Percentiles rank a stretch among this genome's conserved stretches.
phyloP scores from a whole-genome alignment of 495 filamentous ascomycete species.

The Lophium mytilinum region DNA sequence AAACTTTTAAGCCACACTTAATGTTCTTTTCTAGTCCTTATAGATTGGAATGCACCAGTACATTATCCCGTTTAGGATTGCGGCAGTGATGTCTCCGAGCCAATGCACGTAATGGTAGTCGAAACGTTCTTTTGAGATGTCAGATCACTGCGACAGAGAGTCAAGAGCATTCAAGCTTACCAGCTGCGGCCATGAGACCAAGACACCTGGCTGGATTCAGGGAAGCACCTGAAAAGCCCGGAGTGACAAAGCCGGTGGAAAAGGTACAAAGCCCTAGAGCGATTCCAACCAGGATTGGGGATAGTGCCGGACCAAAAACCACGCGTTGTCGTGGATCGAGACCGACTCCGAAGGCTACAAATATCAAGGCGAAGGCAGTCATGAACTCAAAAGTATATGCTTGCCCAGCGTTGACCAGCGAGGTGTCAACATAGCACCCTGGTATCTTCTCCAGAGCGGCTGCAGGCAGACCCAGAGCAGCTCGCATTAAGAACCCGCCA shows the following conservation, averaged over 20 bases:
- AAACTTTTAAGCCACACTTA: not conserved
- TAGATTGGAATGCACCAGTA: constrained; percentile 22
- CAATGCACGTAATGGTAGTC: constrained; percentile 21
- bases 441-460: constrained; percentile 1
- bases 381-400: constrained; percentile 20
- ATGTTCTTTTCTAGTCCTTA: not conserved
- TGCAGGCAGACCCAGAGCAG: constrained; percentile 1
- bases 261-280: constrained; percentile 41
- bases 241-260: constrained; percentile 37
- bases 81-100: constrained; percentile 18
- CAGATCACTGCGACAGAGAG: too few species aligned
- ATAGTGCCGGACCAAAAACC: constrained; percentile 44
- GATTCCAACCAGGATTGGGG: constrained; percentile 47
- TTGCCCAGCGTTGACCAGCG: constrained; percentile 10
- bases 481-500: constrained; percentile 13
- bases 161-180: not conserved
- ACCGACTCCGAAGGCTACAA: constrained; percentile 45
- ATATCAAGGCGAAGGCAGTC: constrained; percentile 14
- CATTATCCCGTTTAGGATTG: constrained; percentile 12
- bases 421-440: constrained; percentile 20
- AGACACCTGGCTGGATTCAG: constrained; percentile 22
- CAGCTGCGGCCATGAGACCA: constrained; percentile 18
- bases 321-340: constrained; percentile 48
- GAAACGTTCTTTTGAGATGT: constrained; percentile 1
- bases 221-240: constrained; percentile 41